Conservation (phyloP, 306 rosid genomes). For the Quercus wislizeni region DNA sequence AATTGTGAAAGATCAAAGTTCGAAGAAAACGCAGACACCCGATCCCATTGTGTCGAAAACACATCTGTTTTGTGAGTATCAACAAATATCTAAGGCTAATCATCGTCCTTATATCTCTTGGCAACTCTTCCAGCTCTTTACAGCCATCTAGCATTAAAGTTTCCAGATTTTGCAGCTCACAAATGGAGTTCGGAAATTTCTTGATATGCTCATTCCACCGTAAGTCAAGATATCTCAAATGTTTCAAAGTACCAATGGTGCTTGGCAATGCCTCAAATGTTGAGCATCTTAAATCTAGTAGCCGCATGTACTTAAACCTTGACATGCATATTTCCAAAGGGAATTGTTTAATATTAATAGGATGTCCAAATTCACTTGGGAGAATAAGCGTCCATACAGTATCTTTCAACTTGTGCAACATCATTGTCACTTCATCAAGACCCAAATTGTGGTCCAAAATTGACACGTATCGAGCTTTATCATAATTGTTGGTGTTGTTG, state of each 20-base stretch:
- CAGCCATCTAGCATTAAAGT: slow-evolving; percentile 12
- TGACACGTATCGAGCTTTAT: too few relatives aligned
- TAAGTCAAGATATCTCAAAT: slow-evolving; percentile 18
- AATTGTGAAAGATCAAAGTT: too few relatives aligned
- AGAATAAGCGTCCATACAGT: too few relatives aligned
- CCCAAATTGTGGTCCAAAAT: too few relatives aligned
- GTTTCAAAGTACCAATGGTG: slow-evolving; percentile 6
- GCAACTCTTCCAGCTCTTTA: slow-evolving; percentile 17
- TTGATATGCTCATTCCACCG: not conserved
- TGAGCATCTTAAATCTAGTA: slow-evolving; percentile 7
- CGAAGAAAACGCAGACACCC: too few relatives aligned
- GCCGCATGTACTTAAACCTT: slow-evolving; percentile 6
- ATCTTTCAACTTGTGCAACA: too few relatives aligned
- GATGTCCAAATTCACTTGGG: too few relatives aligned
- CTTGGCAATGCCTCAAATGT: slow-evolving; percentile 17
- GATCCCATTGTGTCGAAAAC: too few relatives aligned
- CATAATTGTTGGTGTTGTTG: not conserved
- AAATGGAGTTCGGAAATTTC: slow-evolving; percentile 27
- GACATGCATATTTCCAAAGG: not conserved
- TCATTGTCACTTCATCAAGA: too few relatives aligned
- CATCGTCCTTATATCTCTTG: slow-evolving; percentile 19
- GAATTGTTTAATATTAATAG: too few relatives aligned
- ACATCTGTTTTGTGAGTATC: slow-evolving; percentile 18
- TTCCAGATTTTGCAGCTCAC: slow-evolving; percentile 26
- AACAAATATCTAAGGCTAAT: slow-evolving; percentile 18